Percentiles rank a stretch among this genome's conserved stretches.
Evolutionary conservation across 306 rosid genomes (phyloP).

Genomic region (Cicer bijugum): DNA sequence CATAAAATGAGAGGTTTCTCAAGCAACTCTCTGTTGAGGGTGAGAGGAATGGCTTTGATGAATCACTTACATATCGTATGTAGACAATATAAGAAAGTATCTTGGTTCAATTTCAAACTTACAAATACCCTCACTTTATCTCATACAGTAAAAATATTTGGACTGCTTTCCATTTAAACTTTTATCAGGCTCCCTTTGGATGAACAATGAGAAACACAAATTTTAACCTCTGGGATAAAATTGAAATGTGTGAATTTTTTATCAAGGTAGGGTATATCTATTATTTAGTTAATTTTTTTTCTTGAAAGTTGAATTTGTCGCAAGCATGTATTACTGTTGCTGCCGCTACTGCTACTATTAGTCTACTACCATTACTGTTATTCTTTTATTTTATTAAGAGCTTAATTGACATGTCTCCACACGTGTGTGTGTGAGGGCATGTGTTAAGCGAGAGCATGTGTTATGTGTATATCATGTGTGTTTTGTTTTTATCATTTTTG

Average conservation of each 20-base stretch:
- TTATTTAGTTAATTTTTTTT: background rate
- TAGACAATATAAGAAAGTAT: background rate
- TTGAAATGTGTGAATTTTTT: constrained; percentile 14
- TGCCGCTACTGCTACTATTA: background rate
- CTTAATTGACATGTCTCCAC: background rate
- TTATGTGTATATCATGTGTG: background rate
- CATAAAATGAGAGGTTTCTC: no score
- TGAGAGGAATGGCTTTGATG: no score
- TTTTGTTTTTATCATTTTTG: constrained; percentile 21
- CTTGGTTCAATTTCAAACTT: background rate
- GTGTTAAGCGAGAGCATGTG: background rate
- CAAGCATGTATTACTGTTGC: background rate
- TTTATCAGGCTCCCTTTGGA: background rate
- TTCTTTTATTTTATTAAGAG: background rate
- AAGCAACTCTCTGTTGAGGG: no score
- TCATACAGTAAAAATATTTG: background rate
- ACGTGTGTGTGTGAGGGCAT: background rate
- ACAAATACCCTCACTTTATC: background rate
- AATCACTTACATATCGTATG: background rate
- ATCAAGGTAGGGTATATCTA: constrained; percentile 12
- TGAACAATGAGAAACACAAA: background rate
- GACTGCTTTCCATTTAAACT: background rate
- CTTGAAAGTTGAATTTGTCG: background rate
- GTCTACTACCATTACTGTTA: background rate
- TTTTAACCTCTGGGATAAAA: constrained; percentile 13